These are phyloP conservation scores for Streptanthus diversifolius DNA, from an alignment of 345 rosid species.

Conservation along the genomic window DNA sequence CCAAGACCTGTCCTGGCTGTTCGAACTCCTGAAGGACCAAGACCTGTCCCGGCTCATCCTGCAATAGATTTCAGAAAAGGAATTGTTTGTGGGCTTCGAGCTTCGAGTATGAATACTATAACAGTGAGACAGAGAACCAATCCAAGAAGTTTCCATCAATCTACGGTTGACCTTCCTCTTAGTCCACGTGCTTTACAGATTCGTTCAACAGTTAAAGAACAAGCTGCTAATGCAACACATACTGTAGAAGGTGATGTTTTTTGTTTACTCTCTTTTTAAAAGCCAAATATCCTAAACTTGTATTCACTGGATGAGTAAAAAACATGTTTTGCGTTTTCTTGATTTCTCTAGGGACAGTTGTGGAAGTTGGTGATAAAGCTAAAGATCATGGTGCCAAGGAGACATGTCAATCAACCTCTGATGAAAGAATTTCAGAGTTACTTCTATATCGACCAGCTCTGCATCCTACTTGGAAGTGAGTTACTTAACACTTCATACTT, in stretches of 20 bases:
- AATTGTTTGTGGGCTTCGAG: conserved; percentile 23
- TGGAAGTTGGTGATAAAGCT: conserved; percentile 30
- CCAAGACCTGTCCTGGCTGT: neutral
- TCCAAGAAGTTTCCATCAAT: neutral
- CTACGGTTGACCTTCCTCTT: conserved; percentile 19
- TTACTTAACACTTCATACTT: neutral
- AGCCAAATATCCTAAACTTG: conserved; percentile 15
- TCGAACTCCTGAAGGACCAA: neutral
- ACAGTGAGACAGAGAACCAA: neutral
- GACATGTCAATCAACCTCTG: conserved; percentile 11
- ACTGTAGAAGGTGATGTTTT: conserved; percentile 14
- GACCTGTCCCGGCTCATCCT: neutral
- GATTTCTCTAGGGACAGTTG: conserved; percentile 29
- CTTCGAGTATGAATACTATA: neutral
- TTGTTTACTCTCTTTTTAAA: neutral
- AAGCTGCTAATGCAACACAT: conserved; percentile 10
- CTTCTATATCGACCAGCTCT: conserved; percentile 42
- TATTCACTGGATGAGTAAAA: neutral
- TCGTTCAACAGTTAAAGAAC: conserved; percentile 11
- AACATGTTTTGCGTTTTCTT: conserved; percentile 1
- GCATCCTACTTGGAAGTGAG: conserved; percentile 56
- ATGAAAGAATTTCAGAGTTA: conserved; percentile 19
- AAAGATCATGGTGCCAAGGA: conserved; percentile 27
- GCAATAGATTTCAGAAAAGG: neutral
- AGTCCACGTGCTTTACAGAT: conserved; percentile 26